A percentile compares a stretch with the other conserved stretches of the same genome.
Evolutionary conservation across 2,329 filamentous ascomycete genomes (phyloP).

Genomic region (Cadophora gregata): DNA sequence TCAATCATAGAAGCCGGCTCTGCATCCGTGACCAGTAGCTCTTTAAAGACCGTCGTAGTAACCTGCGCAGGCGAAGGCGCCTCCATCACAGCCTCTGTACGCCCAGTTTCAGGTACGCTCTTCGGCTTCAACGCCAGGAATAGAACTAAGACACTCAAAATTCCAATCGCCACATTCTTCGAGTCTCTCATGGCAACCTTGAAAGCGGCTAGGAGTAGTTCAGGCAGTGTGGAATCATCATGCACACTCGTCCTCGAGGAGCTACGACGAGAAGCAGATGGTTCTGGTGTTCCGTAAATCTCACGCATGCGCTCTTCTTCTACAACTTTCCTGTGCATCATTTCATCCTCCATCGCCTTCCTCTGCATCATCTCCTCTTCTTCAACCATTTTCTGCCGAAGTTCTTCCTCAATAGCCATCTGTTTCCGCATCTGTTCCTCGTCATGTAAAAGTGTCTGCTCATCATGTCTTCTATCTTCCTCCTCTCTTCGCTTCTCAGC

Average conservation of each 20-base stretch:
- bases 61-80: conserved; percentile 15
- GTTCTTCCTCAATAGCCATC: conserved; percentile 56
- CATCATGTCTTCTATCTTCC: conserved; percentile 20
- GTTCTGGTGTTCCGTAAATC: conserved; percentile 52
- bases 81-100: conserved; percentile 13
- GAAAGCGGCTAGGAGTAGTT: conserved; percentile 60
- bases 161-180: conserved; percentile 63
- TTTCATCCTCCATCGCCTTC: conserved; percentile 56
- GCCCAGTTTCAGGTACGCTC: conserved; percentile 23
- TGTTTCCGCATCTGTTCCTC: conserved; percentile 28
- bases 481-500: conserved; percentile 20
- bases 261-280: conserved; percentile 18
- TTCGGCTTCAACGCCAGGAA: conserved; percentile 51
- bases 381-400: conserved; percentile 43
- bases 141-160: conserved; percentile 60
- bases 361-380: conserved; percentile 53
- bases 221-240: conserved; percentile 54
- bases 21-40: not conserved
- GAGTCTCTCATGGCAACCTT: conserved; percentile 61
- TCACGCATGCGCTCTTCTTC: conserved; percentile 65
- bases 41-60: conserved; percentile 26
- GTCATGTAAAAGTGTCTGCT: conserved; percentile 20
- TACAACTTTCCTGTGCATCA: conserved; percentile 23
- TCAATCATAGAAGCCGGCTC: conserved; percentile 3
- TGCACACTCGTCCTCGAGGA: conserved; percentile 28